Evolutionary conservation across 129 eudicot species (phyloP), one percentile per base, ranked within the genome.

Genomic region (sunflower (Helianthus annuus)): DNA sequence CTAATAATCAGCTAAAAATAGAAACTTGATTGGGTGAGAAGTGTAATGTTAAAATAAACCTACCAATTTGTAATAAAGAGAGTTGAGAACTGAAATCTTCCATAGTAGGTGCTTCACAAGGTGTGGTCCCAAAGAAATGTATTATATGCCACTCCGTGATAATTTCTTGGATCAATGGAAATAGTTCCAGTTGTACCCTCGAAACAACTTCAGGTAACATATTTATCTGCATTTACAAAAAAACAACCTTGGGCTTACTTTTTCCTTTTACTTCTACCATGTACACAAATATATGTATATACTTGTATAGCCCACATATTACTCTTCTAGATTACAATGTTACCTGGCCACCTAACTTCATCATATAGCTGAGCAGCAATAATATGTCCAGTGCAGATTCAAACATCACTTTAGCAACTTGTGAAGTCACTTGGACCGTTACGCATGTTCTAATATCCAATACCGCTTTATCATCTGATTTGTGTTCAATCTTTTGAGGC

Each of bases 41-140:
- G 45, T 16, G 38, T 11, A 45, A 49, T 71, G 62, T 40, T 59
- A 60, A 10, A 3, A 62, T 71, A 65, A 48, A 52, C 84, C 51
- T 83, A 94, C 97, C 99, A 66, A 94, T 88, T 75, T 85, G 87
- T 78, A 94, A 78, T 40, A 85, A 81, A 22, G 97, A 94, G 61
- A 94, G 91, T 80, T 80, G 95, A 64, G 85, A 82, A 66, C 96
- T 90, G 69, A 90, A 94, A 85, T 94, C 97, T 83, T 94, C 96
- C 64, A 83, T 69, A 5, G 89, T 77, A 45, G 85, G 91, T 62
- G 96, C 80, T 83, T 94, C 96, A 61, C 91, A 88, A 54, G 96
- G 91, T 81, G 91, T 82, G 40, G 93, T 94, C 19, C 83, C 89
- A n/a, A 94, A 74, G 74, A 80, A 90, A 83, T 86, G 89, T 67